These are phyloP conservation scores for Umbelopsis sp. DNA, from an alignment of 192 early-diverging fungal species.

Conservation along the genomic window DNA sequence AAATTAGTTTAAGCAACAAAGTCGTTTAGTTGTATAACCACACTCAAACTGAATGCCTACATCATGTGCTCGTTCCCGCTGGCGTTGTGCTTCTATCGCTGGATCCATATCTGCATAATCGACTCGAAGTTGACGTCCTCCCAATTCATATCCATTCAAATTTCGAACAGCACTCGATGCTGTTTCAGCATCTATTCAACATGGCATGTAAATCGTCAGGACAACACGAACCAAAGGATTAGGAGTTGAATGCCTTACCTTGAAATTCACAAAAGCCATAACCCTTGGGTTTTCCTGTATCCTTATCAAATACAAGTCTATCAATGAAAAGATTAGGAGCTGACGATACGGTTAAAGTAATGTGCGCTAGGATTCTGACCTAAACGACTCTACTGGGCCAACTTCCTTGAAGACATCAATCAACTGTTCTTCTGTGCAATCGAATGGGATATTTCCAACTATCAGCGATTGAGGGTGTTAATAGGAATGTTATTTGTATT, in stretches of 20 bases:
- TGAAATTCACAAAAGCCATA: slow-evolving; percentile 95
- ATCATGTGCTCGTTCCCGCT: slow-evolving; percentile 13
- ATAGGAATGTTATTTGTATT: background rate
- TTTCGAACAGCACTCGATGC: slow-evolving; percentile 94
- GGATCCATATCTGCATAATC: slow-evolving; percentile 88
- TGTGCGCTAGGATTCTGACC: slow-evolving; percentile 28
- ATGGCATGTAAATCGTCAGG: background rate
- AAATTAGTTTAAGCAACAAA: background rate
- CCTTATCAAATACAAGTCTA: slow-evolving; percentile 90
- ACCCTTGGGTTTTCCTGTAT: slow-evolving; percentile 85
- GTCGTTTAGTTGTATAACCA: background rate
- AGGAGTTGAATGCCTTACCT: slow-evolving; percentile 40
- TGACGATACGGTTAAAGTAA: background rate
- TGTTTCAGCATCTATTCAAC: slow-evolving; percentile 72
- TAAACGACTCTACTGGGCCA: slow-evolving; percentile 80
- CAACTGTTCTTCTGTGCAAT: slow-evolving; percentile 91
- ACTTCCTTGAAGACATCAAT: slow-evolving; percentile 91
- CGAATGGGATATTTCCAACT: slow-evolving; percentile 86
- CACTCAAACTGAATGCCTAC: background rate
- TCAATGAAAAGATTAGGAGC: background rate
- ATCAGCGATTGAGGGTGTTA: background rate
- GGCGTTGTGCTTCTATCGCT: slow-evolving; percentile 27
- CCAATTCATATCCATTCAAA: slow-evolving; percentile 88
- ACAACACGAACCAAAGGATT: background rate
- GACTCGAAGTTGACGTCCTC: slow-evolving; percentile 85